Percentiles rank a stretch among this genome's conserved stretches.
phyloP scores from a whole-genome alignment of 805 yeast genomes.

The Nakazawaea ambrosiae region DNA sequence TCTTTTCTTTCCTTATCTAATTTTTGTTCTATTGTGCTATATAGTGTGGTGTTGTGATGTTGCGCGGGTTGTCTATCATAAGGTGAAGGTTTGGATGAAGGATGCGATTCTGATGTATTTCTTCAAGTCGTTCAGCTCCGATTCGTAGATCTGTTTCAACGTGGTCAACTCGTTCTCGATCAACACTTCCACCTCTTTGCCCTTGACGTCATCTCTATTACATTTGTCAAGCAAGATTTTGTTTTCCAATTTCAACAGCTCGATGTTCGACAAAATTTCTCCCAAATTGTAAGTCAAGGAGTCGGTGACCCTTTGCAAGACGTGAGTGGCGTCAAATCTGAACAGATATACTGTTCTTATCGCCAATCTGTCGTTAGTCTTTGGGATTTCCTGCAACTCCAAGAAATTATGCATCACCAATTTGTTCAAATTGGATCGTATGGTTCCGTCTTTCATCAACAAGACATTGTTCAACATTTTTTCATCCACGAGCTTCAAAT shows the following conservation, averaged over 20 bases:
- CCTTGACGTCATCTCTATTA: conserved; percentile 85
- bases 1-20: no score
- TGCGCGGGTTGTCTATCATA: no score
- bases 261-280: conserved; percentile 41
- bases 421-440: conserved; percentile 62
- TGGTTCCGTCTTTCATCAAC: conserved; percentile 68
- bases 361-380: conserved; percentile 87
- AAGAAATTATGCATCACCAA: conserved; percentile 64
- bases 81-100: conserved; percentile 4
- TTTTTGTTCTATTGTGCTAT: no score
- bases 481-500: conserved; percentile 71
- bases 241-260: conserved; percentile 49
- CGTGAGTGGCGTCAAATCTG: conserved; percentile 43
- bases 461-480: conserved; percentile 72
- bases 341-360: conserved; percentile 80
- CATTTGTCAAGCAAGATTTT: conserved; percentile 68
- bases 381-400: conserved; percentile 90
- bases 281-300: conserved; percentile 49
- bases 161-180: conserved; percentile 72
- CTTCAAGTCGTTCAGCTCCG: conserved; percentile 48
- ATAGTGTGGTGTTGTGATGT: no score
- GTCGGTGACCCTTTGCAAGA: conserved; percentile 28
- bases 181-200: conserved; percentile 65
- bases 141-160: conserved; percentile 49
- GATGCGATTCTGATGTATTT: conserved; percentile 49